Percentiles rank a stretch among this genome's conserved stretches.
phyloP scores from a whole-genome alignment of 805 yeast genomes.

The Grigorovia jiainica region DNA sequence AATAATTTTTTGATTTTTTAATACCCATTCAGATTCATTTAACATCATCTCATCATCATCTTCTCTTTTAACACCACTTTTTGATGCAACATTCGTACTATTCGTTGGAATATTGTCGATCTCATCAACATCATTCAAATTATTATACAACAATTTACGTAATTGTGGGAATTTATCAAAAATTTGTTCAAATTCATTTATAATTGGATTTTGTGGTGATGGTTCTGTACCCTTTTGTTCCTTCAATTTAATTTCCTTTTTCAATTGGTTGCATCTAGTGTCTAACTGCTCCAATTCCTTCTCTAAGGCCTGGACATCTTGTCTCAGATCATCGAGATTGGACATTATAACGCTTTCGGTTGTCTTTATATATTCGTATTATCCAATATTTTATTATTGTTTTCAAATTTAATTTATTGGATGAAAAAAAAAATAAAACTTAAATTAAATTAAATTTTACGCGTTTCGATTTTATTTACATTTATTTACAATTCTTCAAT shows the following conservation, averaged over 20 bases:
- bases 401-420: too few species aligned
- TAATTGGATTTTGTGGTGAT: constrained; percentile 5
- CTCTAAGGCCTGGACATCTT: constrained; percentile 30
- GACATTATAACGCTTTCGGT: too few species aligned
- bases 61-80: not conserved
- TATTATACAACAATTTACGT: constrained; percentile 10
- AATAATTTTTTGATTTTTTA: constrained; percentile 10
- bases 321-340: constrained; percentile 19
- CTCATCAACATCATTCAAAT: not conserved
- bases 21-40: constrained; percentile 18
- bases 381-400: too few species aligned
- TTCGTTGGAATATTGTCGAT: not conserved
- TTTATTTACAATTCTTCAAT: too few species aligned
- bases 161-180: constrained; percentile 20
- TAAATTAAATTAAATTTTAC: not conserved
- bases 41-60: constrained; percentile 3
- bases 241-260: constrained; percentile 3
- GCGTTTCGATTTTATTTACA: too few species aligned
- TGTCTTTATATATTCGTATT: too few species aligned
- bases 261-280: constrained; percentile 6
- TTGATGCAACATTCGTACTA: not conserved
- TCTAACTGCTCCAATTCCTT: constrained; percentile 21
- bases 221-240: not conserved
- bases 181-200: constrained; percentile 12
- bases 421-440: not conserved